These are phyloP conservation scores for Taphrina flavorubra DNA, from an alignment of 1,139 yeast genomes.

Conservation along the genomic window DNA sequence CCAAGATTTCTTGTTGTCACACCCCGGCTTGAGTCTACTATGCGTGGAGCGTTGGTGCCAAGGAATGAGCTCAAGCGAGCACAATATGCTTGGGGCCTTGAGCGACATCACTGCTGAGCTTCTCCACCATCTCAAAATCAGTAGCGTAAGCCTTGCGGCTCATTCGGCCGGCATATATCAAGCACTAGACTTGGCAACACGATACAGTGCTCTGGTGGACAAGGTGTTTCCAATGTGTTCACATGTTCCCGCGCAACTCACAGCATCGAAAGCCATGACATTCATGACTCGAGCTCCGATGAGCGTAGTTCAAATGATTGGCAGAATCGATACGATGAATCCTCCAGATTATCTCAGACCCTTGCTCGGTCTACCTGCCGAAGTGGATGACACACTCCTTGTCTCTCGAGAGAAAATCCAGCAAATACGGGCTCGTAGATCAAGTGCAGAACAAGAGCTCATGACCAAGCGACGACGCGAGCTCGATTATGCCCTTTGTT, in stretches of 20 bases:
- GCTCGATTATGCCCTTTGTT: constrained; percentile 11
- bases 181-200: constrained; percentile 8
- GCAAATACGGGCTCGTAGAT: neutral
- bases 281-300: constrained; percentile 1
- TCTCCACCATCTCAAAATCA: neutral
- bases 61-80: neutral
- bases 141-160: neutral
- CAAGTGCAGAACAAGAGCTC: neutral
- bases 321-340: neutral
- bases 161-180: constrained; percentile 13
- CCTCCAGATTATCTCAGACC: neutral
- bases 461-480: neutral
- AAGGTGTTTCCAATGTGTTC: neutral
- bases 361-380: neutral
- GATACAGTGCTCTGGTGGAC: neutral
- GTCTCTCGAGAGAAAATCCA: neutral
- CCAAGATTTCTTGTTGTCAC: neutral
- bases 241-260: constrained; percentile 9
- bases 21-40: neutral
- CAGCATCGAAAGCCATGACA: constrained; percentile 1
- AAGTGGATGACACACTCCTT: neutral
- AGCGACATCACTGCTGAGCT: constrained; percentile 11
- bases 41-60: constrained; percentile 10
- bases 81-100: neutral
- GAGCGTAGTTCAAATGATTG: neutral